Percentiles rank a stretch among this genome's conserved stretches.
phyloP scores from a whole-genome alignment of 192 early-diverging fungal species.

The Linderina pennispora region DNA sequence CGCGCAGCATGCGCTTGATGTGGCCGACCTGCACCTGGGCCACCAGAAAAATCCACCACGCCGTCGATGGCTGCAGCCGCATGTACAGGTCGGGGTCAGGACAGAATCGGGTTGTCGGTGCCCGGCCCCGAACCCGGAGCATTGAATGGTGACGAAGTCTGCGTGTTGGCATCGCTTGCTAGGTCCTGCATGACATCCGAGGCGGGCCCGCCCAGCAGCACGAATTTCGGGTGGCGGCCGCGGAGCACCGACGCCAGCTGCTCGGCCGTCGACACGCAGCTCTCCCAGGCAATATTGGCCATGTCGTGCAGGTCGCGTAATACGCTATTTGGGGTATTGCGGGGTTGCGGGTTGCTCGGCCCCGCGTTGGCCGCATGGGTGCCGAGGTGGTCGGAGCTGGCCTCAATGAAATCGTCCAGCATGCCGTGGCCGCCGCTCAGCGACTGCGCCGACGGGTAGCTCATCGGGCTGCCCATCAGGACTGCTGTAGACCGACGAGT shows the following conservation, averaged over 20 bases:
- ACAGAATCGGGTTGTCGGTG: conserved; percentile 44
- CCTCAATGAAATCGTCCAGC: no score
- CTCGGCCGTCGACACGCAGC: conserved; percentile 45
- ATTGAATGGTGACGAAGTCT: conserved; percentile 41
- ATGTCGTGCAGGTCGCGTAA: conserved; percentile 38
- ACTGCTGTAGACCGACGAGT: conserved; percentile 37
- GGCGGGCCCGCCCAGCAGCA: conserved; percentile 28
- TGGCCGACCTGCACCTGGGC: conserved; percentile 47
- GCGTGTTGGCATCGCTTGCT: conserved; percentile 36
- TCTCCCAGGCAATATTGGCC: conserved; percentile 42
- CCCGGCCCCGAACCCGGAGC: conserved; percentile 40
- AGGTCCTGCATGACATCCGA: conserved; percentile 31
- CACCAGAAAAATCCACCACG: conserved; percentile 48
- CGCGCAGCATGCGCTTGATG: conserved; percentile 43
- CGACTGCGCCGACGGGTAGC: no score
- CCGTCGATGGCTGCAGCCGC: conserved; percentile 46
- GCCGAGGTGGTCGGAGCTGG: no score
- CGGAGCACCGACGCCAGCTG: conserved; percentile 43
- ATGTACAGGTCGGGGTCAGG: conserved; percentile 45
- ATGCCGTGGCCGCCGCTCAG: no score
- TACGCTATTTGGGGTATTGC: no score
- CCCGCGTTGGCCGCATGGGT: conserved; percentile 3
- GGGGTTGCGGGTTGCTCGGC: no score
- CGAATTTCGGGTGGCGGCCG: conserved; percentile 46
- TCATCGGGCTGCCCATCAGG: conserved; percentile 35